Percentiles rank a stretch among this genome's conserved stretches.
These are phyloP conservation scores for Cinchona pubescens DNA, from an alignment of 257 asterid genomes.

Conservation along the genomic window DNA sequence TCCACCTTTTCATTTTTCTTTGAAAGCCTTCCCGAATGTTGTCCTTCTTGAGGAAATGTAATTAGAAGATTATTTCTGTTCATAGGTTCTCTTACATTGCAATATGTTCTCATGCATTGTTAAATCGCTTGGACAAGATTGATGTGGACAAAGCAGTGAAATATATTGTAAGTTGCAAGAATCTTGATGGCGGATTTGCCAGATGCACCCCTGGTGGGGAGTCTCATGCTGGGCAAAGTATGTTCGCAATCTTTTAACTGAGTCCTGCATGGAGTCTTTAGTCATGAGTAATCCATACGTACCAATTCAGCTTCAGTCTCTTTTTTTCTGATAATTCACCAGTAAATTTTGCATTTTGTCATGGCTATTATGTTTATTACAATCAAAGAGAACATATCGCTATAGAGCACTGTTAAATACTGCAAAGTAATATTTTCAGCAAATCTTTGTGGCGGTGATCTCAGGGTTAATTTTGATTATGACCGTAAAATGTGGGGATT, in stretches of 20 bases:
- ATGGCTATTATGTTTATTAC: background rate
- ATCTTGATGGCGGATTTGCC: conserved; percentile 94
- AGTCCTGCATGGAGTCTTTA: background rate
- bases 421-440: background rate
- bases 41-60: conserved; percentile 10
- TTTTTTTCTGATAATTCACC: background rate
- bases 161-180: conserved; percentile 86
- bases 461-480: background rate
- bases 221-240: conserved; percentile 98
- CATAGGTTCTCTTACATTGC: conserved; percentile 85
- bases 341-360: background rate
- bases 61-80: conserved; percentile 8
- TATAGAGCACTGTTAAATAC: background rate
- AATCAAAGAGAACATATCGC: background rate
- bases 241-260: conserved; percentile 10
- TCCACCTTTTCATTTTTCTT: conserved; percentile 7
- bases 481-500: background rate
- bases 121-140: conserved; percentile 62
- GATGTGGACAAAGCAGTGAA: conserved; percentile 78
- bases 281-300: background rate
- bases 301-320: background rate
- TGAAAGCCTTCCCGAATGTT: background rate
- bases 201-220: conserved; percentile 94
- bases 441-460: background rate
- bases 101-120: conserved; percentile 66